Evolutionary conservation across 2,329 filamentous ascomycete genomes (phyloP).

Genomic region (Verticillium zaregamsianum): DNA sequence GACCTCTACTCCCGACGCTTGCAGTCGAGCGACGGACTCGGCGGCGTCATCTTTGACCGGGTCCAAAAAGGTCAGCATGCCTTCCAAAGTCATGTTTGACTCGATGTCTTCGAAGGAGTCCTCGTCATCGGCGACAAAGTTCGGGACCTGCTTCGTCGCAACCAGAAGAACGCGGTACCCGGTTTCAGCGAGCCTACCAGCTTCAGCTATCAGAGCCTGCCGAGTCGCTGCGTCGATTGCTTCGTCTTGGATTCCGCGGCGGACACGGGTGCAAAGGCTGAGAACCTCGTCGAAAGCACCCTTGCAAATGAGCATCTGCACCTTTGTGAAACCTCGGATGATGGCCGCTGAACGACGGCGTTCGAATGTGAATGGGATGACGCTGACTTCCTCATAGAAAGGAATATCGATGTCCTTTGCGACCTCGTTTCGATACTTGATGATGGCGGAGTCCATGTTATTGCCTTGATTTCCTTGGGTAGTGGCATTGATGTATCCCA

Average conservation of each 20-base stretch:
- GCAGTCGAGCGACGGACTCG: slow-evolving; percentile 17
- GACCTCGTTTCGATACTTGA: neutral
- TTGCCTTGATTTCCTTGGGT: slow-evolving; percentile 21
- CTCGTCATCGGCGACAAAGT: slow-evolving; percentile 12
- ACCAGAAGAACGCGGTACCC: slow-evolving; percentile 20
- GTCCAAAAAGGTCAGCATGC: slow-evolving; percentile 22
- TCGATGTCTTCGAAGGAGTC: slow-evolving; percentile 17
- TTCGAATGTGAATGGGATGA: slow-evolving; percentile 21
- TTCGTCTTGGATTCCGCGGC: slow-evolving; percentile 10
- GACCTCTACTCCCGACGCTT: slow-evolving; percentile 18
- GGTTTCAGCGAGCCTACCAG: slow-evolving; percentile 11
- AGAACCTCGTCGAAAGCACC: slow-evolving; percentile 24
- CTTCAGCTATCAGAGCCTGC: slow-evolving; percentile 10
- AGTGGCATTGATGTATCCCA: slow-evolving; percentile 19
- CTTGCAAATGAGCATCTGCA: slow-evolving; percentile 22
- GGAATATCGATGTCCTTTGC: slow-evolving; percentile 12
- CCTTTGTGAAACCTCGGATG: slow-evolving; percentile 15
- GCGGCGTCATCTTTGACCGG: slow-evolving; percentile 23
- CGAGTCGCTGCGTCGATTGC: slow-evolving; percentile 13
- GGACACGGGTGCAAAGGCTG: slow-evolving; percentile 14
- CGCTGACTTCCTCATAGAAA: slow-evolving; percentile 16
- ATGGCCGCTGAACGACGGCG: slow-evolving; percentile 18
- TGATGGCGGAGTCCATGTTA: slow-evolving; percentile 22
- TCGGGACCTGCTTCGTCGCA: slow-evolving; percentile 14
- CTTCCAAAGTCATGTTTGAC: slow-evolving; percentile 19